Percentiles rank a stretch among this genome's conserved stretches.
Evolutionary conservation across 1,284 basidiomycete genomes (phyloP).

Genomic region (Trametes versicolor): DNA sequence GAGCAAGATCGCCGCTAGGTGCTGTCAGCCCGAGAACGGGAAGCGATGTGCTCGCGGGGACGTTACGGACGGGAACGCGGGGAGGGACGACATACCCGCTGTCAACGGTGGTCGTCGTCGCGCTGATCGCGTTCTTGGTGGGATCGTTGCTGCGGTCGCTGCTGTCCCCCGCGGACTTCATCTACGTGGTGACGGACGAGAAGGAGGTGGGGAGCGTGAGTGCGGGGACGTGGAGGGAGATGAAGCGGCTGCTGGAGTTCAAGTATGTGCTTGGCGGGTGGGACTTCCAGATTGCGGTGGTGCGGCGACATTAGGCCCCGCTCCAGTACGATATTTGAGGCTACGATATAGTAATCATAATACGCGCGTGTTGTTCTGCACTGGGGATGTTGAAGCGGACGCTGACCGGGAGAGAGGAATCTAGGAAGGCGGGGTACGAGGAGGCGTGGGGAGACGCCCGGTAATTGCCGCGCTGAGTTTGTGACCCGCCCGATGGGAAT

Average conservation of each 20-base stretch:
- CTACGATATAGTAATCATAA: conserved; percentile 10
- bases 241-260: conserved; percentile 80
- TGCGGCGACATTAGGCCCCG: conserved; percentile 62
- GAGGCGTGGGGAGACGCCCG: conserved; percentile 16
- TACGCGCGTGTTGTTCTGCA: not conserved
- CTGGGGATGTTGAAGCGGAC: not conserved
- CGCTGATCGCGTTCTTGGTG: conserved; percentile 89
- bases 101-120: conserved; percentile 79
- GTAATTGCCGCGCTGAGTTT: conserved; percentile 41
- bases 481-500: conserved; percentile 47
- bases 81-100: conserved; percentile 50
- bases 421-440: not conserved
- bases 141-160: conserved; percentile 91
- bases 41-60: conserved; percentile 18
- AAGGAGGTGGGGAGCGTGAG: conserved; percentile 59
- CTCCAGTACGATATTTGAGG: not conserved
- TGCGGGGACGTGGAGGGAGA: conserved; percentile 79
- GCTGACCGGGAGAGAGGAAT: not conserved
- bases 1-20: conserved; percentile 22
- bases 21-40: conserved; percentile 12
- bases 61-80: conserved; percentile 25
- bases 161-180: conserved; percentile 91
- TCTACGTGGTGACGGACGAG: conserved; percentile 75
- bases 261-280: conserved; percentile 82
- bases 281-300: conserved; percentile 85